Percentiles rank a stretch among this genome's conserved stretches.
These are phyloP conservation scores for Talaromyces verruculosus DNA, from an alignment of 2,329 filamentous ascomycete genomes.

Conservation along the genomic window DNA sequence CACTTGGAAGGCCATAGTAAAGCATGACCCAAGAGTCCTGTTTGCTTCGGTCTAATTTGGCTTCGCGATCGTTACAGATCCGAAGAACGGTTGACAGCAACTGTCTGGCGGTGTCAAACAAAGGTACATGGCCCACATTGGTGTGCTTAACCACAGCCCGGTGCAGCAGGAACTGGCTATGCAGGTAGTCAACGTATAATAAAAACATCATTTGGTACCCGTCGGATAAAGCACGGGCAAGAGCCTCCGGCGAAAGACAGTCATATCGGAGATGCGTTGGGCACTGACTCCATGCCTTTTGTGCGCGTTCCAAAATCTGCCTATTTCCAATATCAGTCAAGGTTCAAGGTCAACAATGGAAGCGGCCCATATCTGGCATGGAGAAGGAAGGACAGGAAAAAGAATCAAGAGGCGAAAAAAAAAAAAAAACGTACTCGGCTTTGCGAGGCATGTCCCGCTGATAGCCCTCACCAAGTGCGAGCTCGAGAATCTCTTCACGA, in stretches of 20 bases:
- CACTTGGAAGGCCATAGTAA: conserved; percentile 31
- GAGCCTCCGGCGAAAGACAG: conserved; percentile 22
- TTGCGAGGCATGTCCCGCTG: conserved; percentile 23
- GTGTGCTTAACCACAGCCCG: conserved; percentile 36
- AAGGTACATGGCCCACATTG: conserved; percentile 32
- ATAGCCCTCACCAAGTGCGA: conserved; percentile 26
- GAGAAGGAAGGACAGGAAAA: background rate
- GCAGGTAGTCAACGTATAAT: conserved; percentile 38
- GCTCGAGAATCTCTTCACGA: conserved; percentile 25
- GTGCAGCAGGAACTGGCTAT: conserved; percentile 38
- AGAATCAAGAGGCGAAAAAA: background rate
- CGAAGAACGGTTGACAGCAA: conserved; percentile 33
- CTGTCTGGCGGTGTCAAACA: conserved; percentile 36
- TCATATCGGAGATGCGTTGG: conserved; percentile 27
- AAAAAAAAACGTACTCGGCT: conserved; percentile 14
- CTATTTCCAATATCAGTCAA: background rate
- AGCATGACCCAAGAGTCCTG: conserved; percentile 39
- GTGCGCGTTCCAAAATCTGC: conserved; percentile 24
- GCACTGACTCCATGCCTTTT: conserved; percentile 25
- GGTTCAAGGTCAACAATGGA: background rate
- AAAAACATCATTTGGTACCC: conserved; percentile 24
- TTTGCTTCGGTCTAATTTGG: conserved; percentile 33
- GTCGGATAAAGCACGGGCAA: conserved; percentile 15
- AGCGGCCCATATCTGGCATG: background rate
- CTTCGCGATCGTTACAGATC: conserved; percentile 31